Base-by-base conservation (phyloP, 2,329 filamentous ascomycete species). In the Exophiala calicioides region DNA sequence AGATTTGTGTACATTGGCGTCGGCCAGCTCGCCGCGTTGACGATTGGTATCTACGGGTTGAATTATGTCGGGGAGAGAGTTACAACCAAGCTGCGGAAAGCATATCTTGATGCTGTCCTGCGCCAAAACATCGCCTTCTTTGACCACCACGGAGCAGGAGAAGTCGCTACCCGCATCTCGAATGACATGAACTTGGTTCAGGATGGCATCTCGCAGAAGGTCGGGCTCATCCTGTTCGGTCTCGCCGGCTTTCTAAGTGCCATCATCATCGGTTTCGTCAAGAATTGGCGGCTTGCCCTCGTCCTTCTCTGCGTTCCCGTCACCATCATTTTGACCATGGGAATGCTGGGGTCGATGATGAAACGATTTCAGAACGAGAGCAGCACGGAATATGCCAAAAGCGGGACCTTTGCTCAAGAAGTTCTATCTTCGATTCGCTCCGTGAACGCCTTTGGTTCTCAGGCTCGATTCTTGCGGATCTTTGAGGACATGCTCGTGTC, bases 391-490 rank as follows among this genome's bases (percentile, higher is more conserved):
- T 70, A 69, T 47, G 68, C 68, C 4, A 63, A 66, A 42, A 72
- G 70, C 5, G 69, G 66, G 1, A 61, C 65, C 4, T 59, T 77
- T 3, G 74, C 74, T 2, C 72, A 78, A 56, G 75, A 78, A 47
- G 70, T 73, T 0, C 65, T 78, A 26, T 66, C 66, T 8, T 73
- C 70, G 0, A 70, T 78, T 47, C 65, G 69, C 2, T 77, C 71
- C 0, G 70, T 78, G 4, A 66, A 68, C 32, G 71, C 71, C 0
- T 77, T 77, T 52, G 19, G 19, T 30, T n/a, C n/a, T n/a, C n/a
- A n/a, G n/a, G n/a, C n/a, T n/a, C n/a, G n/a, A n/a, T n/a, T n/a
- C n/a, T n/a, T n/a, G n/a, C n/a, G n/a, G n/a, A n/a, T n/a, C n/a
- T n/a, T n/a, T n/a, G n/a, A n/a, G n/a, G n/a, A n/a, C n/a, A n/a